Conservation (phyloP, 2,329 filamentous ascomycete genomes). For the Paraphaeosphaeria sporulosa region DNA sequence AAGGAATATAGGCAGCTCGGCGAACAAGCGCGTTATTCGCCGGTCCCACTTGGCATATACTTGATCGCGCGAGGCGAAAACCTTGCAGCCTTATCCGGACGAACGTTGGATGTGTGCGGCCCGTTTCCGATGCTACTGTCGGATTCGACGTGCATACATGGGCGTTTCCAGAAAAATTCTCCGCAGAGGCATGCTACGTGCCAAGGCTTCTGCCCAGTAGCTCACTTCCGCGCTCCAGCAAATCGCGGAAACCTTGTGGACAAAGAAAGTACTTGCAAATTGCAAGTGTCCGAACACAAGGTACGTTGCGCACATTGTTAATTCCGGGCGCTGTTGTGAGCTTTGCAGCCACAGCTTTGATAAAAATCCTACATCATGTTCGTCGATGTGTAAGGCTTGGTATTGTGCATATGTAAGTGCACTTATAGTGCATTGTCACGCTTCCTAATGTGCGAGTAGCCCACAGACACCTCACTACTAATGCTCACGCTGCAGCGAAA, state of each 20-base stretch:
- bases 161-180: background rate
- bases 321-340: background rate
- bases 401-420: background rate
- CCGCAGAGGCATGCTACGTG: background rate
- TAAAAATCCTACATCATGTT: conserved; percentile 3
- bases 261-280: background rate
- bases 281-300: background rate
- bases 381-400: conserved; percentile 2
- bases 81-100: background rate
- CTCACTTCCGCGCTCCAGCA: background rate
- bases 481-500: background rate
- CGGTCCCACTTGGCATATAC: conserved; percentile 1
- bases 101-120: background rate
- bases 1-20: background rate
- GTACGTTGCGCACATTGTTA: background rate
- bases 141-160: background rate
- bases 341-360: background rate
- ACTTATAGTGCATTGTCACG: background rate
- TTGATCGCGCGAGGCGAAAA: background rate
- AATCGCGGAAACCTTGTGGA: background rate
- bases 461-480: background rate
- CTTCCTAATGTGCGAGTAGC: background rate
- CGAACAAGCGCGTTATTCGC: background rate
- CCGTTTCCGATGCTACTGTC: conserved; percentile 9
- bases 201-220: background rate